These are phyloP conservation scores for Saccharomycopsis javanensis DNA, from an alignment of 805 yeast species.

Conservation along the genomic window DNA sequence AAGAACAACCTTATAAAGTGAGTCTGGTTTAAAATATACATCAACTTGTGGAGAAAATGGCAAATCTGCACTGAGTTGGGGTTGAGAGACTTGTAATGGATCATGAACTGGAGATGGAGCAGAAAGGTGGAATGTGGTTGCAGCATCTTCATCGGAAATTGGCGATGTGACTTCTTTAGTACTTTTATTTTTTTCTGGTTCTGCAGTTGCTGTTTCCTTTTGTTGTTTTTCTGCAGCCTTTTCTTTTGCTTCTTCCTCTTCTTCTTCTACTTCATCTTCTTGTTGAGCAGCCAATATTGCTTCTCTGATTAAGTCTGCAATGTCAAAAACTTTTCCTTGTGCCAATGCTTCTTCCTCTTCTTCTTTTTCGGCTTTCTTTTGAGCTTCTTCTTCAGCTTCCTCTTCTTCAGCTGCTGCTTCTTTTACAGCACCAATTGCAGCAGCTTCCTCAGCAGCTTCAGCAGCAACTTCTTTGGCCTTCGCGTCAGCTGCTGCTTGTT, in stretches of 20 bases:
- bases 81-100: constrained; percentile 37
- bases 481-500: constrained; percentile 10
- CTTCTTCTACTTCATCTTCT: constrained; percentile 10
- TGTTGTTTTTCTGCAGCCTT: constrained; percentile 5
- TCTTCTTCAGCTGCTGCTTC: constrained; percentile 6
- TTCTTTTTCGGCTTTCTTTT: constrained; percentile 8
- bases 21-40: constrained; percentile 40
- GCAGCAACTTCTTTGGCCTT: constrained; percentile 5
- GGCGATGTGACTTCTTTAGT: background rate
- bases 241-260: constrained; percentile 3
- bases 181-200: background rate
- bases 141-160: background rate
- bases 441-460: constrained; percentile 14
- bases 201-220: too few species aligned
- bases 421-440: constrained; percentile 18
- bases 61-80: constrained; percentile 30
- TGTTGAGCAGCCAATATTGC: constrained; percentile 13
- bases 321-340: constrained; percentile 9
- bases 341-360: background rate
- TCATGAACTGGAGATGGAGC: constrained; percentile 29
- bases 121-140: constrained; percentile 21
- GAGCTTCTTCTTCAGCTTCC: constrained; percentile 11
- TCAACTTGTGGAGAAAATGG: constrained; percentile 54
- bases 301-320: constrained; percentile 16
- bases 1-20: constrained; percentile 36